Base-by-base conservation (phyloP, 2,329 filamentous ascomycete species). In the Aspergillus sp. region DNA sequence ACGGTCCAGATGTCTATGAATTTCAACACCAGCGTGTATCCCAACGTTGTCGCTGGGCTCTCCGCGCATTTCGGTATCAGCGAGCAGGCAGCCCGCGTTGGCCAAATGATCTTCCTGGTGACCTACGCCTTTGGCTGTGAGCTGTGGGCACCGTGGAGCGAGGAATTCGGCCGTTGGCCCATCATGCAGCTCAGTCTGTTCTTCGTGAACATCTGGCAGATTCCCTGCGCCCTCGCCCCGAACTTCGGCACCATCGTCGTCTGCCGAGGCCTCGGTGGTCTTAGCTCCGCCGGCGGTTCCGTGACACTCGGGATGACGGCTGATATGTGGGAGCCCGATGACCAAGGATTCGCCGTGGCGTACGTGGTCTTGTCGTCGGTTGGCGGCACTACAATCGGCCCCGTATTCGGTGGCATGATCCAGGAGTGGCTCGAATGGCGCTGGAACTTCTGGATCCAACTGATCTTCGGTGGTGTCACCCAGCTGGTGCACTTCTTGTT, bases 51-150 rank as follows among this genome's bases (percentile, higher is more conserved):
- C n/a, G 54, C 57, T 0, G 77, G 78, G n/a, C 77, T 86, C 32
- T 61, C 71, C 0, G 62, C 78, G 13, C 68, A 85, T 39, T 91
- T 84, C 44, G 41, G 63, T 27, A 78, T 89, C 40, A 80, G 76
- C 42, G 64, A 66, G 7, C 80, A 85, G 55, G 75, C 72, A 1
- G 82, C 79, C 3, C 73, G 82, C 37, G 71, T 75, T 31, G 84
- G 84, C 47, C 80, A 82, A 38, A 78, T 81, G 60, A 74, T 86
- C 40, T 91, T 88, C 60, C 61, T 93, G 19, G 70, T 91, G 30
- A 60, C 78, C 2, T 91, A 93, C 53, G 84, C 83, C 24, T 88
- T 91, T 53, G 84, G 85, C 12, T 91, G 85, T 54, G 84, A 91
- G 56, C 69, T 89, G 0, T 91, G 84, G 84, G 84, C 85, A 0